Conservation (phyloP, 169 alveolate species). For the Cryptosporidium sp. region DNA sequence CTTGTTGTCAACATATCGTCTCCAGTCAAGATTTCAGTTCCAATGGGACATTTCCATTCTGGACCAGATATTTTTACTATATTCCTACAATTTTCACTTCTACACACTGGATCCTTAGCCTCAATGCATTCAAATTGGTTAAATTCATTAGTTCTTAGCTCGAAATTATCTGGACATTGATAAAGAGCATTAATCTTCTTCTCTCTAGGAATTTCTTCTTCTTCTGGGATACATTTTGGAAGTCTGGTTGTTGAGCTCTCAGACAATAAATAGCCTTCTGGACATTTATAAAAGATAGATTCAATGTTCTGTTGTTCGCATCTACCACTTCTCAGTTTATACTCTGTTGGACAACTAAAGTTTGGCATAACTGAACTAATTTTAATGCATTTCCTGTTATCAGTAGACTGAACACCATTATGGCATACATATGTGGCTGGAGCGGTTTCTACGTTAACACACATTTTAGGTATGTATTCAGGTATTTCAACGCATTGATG, state of each 20-base stretch:
- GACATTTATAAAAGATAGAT: constrained; percentile 26
- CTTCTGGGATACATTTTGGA: constrained; percentile 42
- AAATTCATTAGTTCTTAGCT: constrained; percentile 11
- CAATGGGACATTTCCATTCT: constrained; percentile 44
- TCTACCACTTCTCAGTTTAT: constrained; percentile 15
- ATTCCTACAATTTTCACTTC: constrained; percentile 3
- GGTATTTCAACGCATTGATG: constrained; percentile 71
- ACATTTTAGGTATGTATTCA: constrained; percentile 11
- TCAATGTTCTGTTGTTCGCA: constrained; percentile 51
- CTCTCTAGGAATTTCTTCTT: background rate
- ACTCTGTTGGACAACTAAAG: constrained; percentile 46
- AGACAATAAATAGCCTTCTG: constrained; percentile 21
- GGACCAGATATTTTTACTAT: constrained; percentile 20
- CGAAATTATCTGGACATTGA: constrained; percentile 30
- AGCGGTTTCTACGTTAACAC: constrained; percentile 50
- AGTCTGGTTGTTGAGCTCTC: constrained; percentile 7
- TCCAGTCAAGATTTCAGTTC: background rate
- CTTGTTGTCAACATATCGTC: background rate
- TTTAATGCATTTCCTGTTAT: constrained; percentile 18
- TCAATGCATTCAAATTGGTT: constrained; percentile 34
- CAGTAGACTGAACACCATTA: constrained; percentile 29
- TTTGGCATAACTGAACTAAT: constrained; percentile 11
- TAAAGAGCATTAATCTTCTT: constrained; percentile 19
- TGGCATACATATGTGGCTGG: constrained; percentile 55
- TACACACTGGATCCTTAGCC: constrained; percentile 27